These are phyloP conservation scores for Talaromyces sp. DNA, from an alignment of 2,329 filamentous ascomycete species.

Conservation along the genomic window DNA sequence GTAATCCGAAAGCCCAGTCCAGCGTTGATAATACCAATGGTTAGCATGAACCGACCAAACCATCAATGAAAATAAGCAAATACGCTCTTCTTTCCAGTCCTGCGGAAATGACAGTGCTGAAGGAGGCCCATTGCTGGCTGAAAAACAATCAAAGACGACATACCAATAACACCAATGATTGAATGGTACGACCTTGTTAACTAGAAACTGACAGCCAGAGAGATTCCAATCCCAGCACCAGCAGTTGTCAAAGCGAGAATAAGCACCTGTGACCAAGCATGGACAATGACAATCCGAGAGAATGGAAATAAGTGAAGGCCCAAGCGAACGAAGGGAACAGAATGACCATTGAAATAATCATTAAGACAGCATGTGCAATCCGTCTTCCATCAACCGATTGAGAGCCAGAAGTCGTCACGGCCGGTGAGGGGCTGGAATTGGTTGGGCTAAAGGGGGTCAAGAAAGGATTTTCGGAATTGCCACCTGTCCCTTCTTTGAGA, in stretches of 20 bases:
- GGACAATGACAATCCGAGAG: constrained; percentile 40
- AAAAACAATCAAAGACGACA: constrained; percentile 51
- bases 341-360: constrained; percentile 40
- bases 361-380: constrained; percentile 35
- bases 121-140: constrained; percentile 49
- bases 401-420: neutral
- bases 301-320: constrained; percentile 33
- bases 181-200: constrained; percentile 43
- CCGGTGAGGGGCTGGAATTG: neutral
- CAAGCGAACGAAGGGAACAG: constrained; percentile 31
- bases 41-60: constrained; percentile 49
- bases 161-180: constrained; percentile 51
- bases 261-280: constrained; percentile 45
- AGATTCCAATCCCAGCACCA: constrained; percentile 49
- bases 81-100: constrained; percentile 40
- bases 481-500: constrained; percentile 21
- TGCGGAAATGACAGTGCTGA: constrained; percentile 50
- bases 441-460: neutral
- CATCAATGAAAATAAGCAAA: constrained; percentile 52
- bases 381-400: constrained; percentile 15
- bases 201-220: constrained; percentile 39
- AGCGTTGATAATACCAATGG: constrained; percentile 54
- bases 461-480: constrained; percentile 23
- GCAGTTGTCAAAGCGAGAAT: constrained; percentile 45
- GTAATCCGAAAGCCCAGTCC: constrained; percentile 50